phyloP scores from a whole-genome alignment of 2,329 filamentous ascomycete genomes.

The Cladosporium sp. region DNA sequence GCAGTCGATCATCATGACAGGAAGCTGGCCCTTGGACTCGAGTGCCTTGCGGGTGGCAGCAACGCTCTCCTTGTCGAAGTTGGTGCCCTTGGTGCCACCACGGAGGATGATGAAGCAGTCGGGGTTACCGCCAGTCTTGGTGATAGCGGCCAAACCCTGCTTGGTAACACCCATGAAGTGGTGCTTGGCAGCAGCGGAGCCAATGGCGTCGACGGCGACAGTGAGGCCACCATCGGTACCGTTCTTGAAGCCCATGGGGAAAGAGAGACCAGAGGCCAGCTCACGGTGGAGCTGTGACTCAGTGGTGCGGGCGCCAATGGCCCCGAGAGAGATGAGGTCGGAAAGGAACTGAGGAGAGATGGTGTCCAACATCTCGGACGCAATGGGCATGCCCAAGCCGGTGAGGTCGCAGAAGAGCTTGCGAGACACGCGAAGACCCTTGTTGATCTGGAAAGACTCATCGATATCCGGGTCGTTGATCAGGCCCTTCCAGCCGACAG shows the following conservation, averaged over 20 bases:
- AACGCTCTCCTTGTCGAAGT: slow-evolving; percentile 85
- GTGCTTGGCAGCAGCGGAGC: slow-evolving; percentile 84
- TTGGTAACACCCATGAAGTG: slow-evolving; percentile 98
- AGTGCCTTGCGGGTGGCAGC: slow-evolving; percentile 77
- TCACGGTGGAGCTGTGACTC: slow-evolving; percentile 95
- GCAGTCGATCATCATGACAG: slow-evolving; percentile 95
- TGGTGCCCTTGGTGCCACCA: slow-evolving; percentile 88
- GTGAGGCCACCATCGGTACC: slow-evolving; percentile 87
- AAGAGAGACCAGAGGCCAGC: slow-evolving; percentile 86
- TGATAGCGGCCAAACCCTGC: slow-evolving; percentile 89
- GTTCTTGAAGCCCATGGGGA: slow-evolving; percentile 99
- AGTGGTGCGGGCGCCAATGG: slow-evolving; percentile 92
- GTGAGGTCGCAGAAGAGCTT: slow-evolving; percentile 94
- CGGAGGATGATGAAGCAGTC: slow-evolving; percentile 96
- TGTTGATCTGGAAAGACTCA: slow-evolving; percentile 98
- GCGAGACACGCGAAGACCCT: slow-evolving; percentile 79
- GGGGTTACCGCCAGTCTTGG: slow-evolving; percentile 89
- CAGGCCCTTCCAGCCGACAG: slow-evolving; percentile 96
- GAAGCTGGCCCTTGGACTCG: slow-evolving; percentile 63
- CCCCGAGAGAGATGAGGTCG: slow-evolving; percentile 85
- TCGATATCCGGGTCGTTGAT: slow-evolving; percentile 99
- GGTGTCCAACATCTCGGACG: slow-evolving; percentile 96
- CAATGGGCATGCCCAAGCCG: slow-evolving; percentile 87
- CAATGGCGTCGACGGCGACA: slow-evolving; percentile 93
- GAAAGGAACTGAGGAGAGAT: slow-evolving; percentile 96